Percentiles rank a stretch among this genome's conserved stretches.
Conservation (phyloP, 176 grass and related monocot genomes). For the Bolboschoenus planiculmis region DNA sequence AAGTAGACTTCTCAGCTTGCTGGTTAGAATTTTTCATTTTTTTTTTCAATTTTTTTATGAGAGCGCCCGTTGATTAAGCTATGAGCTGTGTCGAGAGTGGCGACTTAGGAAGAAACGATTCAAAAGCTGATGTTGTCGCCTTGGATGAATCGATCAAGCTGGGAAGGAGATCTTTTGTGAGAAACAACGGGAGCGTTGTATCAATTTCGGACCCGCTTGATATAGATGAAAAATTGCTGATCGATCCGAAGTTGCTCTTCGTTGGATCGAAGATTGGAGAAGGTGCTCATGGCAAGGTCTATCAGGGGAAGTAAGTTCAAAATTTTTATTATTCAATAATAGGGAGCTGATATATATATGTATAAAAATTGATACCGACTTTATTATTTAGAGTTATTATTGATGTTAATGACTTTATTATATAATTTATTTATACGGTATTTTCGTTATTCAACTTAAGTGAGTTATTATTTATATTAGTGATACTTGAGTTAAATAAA, state of each 20-base stretch:
- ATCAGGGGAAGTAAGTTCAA: conserved; percentile 47
- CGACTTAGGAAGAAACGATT: conserved; percentile 12
- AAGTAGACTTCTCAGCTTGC: background rate
- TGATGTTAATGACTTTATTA: too few relatives aligned
- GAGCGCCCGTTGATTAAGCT: background rate
- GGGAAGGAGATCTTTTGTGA: conserved; percentile 24
- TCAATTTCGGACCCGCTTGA: conserved; percentile 14
- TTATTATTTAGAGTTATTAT: too few relatives aligned
- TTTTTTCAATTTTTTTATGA: background rate
- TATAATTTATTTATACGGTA: too few relatives aligned
- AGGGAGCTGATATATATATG: too few relatives aligned
- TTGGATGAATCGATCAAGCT: conserved; percentile 35
- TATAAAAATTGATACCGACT: too few relatives aligned
- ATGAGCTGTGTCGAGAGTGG: conserved; percentile 17
- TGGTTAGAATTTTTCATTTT: background rate
- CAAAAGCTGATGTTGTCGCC: background rate
- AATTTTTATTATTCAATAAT: background rate
- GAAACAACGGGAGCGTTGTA: conserved; percentile 14
- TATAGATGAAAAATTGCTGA: conserved; percentile 38
- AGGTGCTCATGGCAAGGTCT: conserved; percentile 55
- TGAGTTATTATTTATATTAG: too few relatives aligned
- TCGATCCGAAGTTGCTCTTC: conserved; percentile 42
- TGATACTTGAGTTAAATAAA: too few relatives aligned
- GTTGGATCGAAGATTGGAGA: conserved; percentile 51
- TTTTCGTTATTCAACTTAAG: too few relatives aligned